Evolutionary conservation across 2,329 filamentous ascomycete species (phyloP), one percentile per base, ranked within the genome.

Genomic region (Aspergillus sp.): DNA sequence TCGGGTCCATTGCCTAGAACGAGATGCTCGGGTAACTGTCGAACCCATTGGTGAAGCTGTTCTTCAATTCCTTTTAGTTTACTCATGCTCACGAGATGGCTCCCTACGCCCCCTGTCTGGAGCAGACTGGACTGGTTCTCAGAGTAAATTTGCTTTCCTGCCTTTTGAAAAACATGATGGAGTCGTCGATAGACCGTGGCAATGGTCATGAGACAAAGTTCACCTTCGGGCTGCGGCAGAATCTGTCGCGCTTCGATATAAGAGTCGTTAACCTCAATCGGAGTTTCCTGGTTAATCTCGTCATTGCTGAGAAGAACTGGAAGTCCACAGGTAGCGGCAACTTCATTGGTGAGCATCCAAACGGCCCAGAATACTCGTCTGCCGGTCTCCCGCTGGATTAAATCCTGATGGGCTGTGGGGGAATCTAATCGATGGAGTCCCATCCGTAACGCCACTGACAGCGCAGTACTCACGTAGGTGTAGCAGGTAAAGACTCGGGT

Each of bases 381-480:
- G 7, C 56, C 57, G 0, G 49, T 37, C 27, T 59, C 59, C 1
- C n/a, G 33, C 1, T 30, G 42, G 3, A 56, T 46, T 8, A 48
- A n/a, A 39, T 24, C 12, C 5, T n/a, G 30, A 20, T 27, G 48
- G 15, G 59, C 57, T 6, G 17, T 48, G 17, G n/a, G 9, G 50
- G 27, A 30, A 9, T 30, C 27, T 9, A 30, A 17, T 11, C 45
- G 57, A 27, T 61, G 59, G 4, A 57, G 51, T n/a, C 53, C 56
- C 53, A 61, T 57, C 12, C 59, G 59, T 11, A 59, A n/a, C 0
- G 59, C 57, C 15, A 61, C 11, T 3, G 59, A 59, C 3, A 61
- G 42, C 8, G 57, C 48, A 2, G 59, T 50, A 15, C 40, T 57
- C 4, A 61, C 46, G n/a, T 48, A 56, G 17, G 59, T 57, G 22